phyloP scores from a whole-genome alignment of 495 filamentous ascomycete genomes.

The Opeltia flavorubescens region DNA sequence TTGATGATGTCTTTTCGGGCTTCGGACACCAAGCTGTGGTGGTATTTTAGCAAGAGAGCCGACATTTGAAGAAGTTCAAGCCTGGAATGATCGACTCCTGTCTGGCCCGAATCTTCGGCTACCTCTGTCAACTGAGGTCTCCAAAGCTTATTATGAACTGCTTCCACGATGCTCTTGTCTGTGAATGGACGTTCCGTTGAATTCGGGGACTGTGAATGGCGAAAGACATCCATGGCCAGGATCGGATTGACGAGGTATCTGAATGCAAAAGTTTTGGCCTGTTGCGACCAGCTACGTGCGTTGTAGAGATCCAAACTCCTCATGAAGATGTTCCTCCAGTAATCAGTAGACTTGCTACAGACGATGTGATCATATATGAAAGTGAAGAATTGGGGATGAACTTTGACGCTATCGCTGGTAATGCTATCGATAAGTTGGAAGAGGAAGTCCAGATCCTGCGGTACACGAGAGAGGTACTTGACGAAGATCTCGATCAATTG shows the following conservation, averaged over 20 bases:
- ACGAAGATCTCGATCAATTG: slow-evolving; percentile 79
- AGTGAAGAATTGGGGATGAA: slow-evolving; percentile 55
- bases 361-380: slow-evolving; percentile 83
- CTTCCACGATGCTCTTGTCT: slow-evolving; percentile 77
- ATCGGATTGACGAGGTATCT: slow-evolving; percentile 91
- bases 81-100: slow-evolving; percentile 84
- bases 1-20: slow-evolving; percentile 97
- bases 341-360: slow-evolving; percentile 71
- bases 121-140: slow-evolving; percentile 71
- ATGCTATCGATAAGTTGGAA: slow-evolving; percentile 76
- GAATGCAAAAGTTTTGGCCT: slow-evolving; percentile 85
- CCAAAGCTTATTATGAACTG: slow-evolving; percentile 89
- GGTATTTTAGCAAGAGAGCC: slow-evolving; percentile 87
- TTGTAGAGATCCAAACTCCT: slow-evolving; percentile 82
- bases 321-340: slow-evolving; percentile 70
- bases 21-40: slow-evolving; percentile 68
- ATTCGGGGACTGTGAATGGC: slow-evolving; percentile 16
- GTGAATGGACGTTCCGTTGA: slow-evolving; percentile 47
- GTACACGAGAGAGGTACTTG: slow-evolving; percentile 56
- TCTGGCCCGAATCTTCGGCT: slow-evolving; percentile 70
- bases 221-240: slow-evolving; percentile 89
- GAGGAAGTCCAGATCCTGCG: slow-evolving; percentile 74
- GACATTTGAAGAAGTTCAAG: slow-evolving; percentile 94
- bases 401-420: slow-evolving; percentile 68
- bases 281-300: slow-evolving; percentile 59